Evolutionary conservation across 805 yeast genomes (phyloP).

Genomic region (Millerago galiae): DNA sequence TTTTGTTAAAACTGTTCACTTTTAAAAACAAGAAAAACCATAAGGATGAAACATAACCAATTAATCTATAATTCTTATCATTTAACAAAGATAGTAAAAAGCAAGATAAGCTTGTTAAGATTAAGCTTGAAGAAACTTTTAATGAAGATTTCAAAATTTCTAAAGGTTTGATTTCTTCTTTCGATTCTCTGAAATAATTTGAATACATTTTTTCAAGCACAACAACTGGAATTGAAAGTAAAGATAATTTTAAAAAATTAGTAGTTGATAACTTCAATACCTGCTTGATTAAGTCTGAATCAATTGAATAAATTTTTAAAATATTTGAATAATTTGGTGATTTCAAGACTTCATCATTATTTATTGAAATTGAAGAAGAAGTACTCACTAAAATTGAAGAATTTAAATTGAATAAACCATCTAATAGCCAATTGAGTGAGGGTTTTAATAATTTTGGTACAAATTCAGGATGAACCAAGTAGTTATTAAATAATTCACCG

Average conservation of each 20-base stretch:
- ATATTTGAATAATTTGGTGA: not conserved
- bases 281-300: slow-evolving; percentile 5
- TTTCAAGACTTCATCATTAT: slow-evolving; percentile 1
- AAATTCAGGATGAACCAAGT: slow-evolving; percentile 11
- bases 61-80: slow-evolving; percentile 3
- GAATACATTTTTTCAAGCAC: not conserved
- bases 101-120: slow-evolving; percentile 2
- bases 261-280: slow-evolving; percentile 8
- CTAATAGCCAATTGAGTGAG: slow-evolving; percentile 4
- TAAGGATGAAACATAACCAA: slow-evolving; percentile 11
- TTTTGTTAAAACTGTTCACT: not conserved
- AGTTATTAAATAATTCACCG: slow-evolving; percentile 13
- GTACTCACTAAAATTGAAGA: slow-evolving; percentile 12
- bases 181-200: not conserved
- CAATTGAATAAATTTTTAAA: not conserved
- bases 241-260: slow-evolving; percentile 7
- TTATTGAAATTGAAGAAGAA: slow-evolving; percentile 5
- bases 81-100: slow-evolving; percentile 1
- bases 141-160: not conserved
- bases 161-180: not conserved
- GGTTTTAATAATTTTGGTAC: slow-evolving; percentile 8
- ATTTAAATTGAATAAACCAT: slow-evolving; percentile 12
- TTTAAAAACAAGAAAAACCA: slow-evolving; percentile 7
- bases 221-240: slow-evolving; percentile 8
- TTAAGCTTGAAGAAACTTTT: slow-evolving; percentile 3